phyloP scores from a whole-genome alignment of 2,329 filamentous ascomycete genomes.

The Phialocephala subalpina region DNA sequence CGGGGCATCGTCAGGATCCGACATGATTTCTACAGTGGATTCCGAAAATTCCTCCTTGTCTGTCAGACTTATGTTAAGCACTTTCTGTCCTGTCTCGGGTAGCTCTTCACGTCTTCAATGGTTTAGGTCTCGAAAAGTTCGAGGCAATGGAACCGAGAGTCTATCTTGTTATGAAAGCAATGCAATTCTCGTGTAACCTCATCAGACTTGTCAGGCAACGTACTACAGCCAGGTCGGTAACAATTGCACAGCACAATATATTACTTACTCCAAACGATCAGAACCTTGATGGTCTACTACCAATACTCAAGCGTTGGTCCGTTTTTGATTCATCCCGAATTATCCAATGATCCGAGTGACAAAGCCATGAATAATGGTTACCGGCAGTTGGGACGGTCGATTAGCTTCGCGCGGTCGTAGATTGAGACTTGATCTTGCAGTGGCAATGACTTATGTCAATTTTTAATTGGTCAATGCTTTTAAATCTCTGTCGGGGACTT shows the following conservation, averaged over 20 bases:
- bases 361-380: background rate
- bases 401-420: background rate
- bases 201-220: too few relatives aligned
- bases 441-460: background rate
- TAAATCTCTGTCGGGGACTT: background rate
- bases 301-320: background rate
- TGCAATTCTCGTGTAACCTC: too few relatives aligned
- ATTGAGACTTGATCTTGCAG: background rate
- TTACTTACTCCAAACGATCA: background rate
- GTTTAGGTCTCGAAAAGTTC: background rate
- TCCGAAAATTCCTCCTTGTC: too few relatives aligned
- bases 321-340: background rate
- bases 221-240: too few relatives aligned
- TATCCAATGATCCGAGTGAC: background rate
- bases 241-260: background rate
- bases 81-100: too few relatives aligned
- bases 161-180: too few relatives aligned
- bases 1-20: too few relatives aligned
- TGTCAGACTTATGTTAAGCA: too few relatives aligned
- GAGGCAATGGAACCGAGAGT: background rate
- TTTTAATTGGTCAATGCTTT: constrained; percentile 2
- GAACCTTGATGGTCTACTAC: background rate
- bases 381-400: background rate
- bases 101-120: too few relatives aligned
- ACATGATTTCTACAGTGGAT: too few relatives aligned